Conservation (phyloP, 805 yeast species). For the Candida cerambycidarum region DNA sequence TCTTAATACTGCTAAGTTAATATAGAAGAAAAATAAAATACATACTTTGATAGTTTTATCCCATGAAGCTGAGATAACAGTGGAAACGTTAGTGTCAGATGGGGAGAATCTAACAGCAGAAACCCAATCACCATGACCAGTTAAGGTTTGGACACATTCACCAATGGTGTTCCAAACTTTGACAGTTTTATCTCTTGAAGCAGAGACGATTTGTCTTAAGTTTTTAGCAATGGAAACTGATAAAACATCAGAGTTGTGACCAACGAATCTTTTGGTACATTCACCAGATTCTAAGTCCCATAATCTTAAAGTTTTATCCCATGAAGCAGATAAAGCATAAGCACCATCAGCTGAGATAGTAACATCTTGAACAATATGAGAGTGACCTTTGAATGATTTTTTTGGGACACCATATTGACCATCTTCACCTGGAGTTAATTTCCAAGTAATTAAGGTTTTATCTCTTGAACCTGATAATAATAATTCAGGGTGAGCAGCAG, state of each 20-base stretch:
- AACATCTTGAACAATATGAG: constrained; percentile 98
- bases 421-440: constrained; percentile 91
- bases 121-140: constrained; percentile 99
- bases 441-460: constrained; percentile 98
- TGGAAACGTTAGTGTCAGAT: constrained; percentile 57
- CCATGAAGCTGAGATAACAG: constrained; percentile 97
- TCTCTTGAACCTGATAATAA: constrained; percentile 98
- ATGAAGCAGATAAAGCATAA: constrained; percentile 97
- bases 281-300: constrained; percentile 97
- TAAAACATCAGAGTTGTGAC: constrained; percentile 96
- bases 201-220: constrained; percentile 97
- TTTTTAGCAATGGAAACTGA: constrained; percentile 94
- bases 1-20: constrained; percentile 1
- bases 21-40: constrained; percentile 28
- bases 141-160: constrained; percentile 90
- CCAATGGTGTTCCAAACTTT: constrained; percentile 99
- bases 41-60: constrained; percentile 99
- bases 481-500: constrained; percentile 96
- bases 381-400: constrained; percentile 96
- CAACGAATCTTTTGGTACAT: constrained; percentile 91
- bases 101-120: constrained; percentile 98
- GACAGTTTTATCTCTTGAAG: constrained; percentile 98
- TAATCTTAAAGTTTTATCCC: constrained; percentile 99
- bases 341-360: constrained; percentile 97
- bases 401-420: constrained; percentile 94